Evolutionary conservation across 805 yeast genomes (phyloP).

Genomic region (Dipodascopsis uninucleata): DNA sequence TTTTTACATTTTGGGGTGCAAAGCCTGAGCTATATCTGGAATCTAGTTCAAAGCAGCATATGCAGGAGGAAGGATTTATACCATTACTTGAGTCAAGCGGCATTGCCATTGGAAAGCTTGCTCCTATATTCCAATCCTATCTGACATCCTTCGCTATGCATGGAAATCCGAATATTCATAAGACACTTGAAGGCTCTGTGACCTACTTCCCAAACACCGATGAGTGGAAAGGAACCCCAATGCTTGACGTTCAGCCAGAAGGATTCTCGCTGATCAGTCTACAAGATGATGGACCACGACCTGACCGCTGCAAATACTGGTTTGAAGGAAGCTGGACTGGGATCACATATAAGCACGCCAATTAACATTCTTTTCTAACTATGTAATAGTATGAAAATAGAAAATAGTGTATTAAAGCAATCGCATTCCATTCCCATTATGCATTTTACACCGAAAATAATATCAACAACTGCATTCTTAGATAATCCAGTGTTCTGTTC

Average conservation of each 20-base stretch:
- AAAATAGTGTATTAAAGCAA: no score
- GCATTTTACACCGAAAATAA: no score
- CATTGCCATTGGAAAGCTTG: conserved; percentile 1
- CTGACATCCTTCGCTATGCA: conserved; percentile 14
- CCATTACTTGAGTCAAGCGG: neutral
- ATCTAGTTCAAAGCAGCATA: neutral
- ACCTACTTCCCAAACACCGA: conserved; percentile 11
- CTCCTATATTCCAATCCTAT: conserved; percentile 21
- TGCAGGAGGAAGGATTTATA: neutral
- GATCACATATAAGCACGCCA: no score
- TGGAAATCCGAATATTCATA: conserved; percentile 21
- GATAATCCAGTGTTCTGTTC: no score
- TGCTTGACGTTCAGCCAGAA: conserved; percentile 14
- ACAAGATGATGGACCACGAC: conserved; percentile 11
- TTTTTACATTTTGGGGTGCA: conserved; percentile 21
- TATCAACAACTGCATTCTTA: no score
- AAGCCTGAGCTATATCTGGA: neutral
- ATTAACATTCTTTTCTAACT: no score
- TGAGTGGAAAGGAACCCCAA: conserved; percentile 6
- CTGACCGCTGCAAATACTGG: conserved; percentile 16
- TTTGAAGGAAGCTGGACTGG: conserved; percentile 26
- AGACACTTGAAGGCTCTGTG: neutral
- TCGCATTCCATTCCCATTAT: no score
- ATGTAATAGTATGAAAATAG: no score
- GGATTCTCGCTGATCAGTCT: conserved; percentile 2